phyloP scores from a whole-genome alignment of 768 basidiomycete species.

The Zangia roseola region DNA sequence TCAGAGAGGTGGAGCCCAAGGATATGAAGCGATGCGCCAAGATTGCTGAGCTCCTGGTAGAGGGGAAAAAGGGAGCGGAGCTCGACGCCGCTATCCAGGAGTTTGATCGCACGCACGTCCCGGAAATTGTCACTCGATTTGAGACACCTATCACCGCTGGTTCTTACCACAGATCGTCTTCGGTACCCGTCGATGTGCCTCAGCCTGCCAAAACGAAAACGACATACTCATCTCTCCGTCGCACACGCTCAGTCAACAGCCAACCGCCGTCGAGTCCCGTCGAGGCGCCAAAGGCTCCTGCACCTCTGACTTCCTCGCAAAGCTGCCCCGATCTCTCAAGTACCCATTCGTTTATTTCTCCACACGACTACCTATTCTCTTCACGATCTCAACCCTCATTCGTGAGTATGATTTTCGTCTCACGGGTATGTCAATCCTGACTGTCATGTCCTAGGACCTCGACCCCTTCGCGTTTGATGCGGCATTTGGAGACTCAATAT shows the following conservation, averaged over 20 bases:
- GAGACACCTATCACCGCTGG: slow-evolving; percentile 73
- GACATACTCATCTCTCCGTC: slow-evolving; percentile 16
- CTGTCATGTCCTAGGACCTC: slow-evolving; percentile 20
- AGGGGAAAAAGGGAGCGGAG: slow-evolving; percentile 63
- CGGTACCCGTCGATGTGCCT: slow-evolving; percentile 49
- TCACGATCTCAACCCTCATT: slow-evolving; percentile 46
- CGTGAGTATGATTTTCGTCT: slow-evolving; percentile 37
- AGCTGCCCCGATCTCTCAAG: slow-evolving; percentile 33
- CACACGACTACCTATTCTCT: slow-evolving; percentile 27
- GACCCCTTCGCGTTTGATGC: slow-evolving; percentile 31
- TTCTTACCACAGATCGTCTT: slow-evolving; percentile 66
- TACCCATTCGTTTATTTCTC: slow-evolving; percentile 35
- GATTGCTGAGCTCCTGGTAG: slow-evolving; percentile 64
- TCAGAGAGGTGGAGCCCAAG: slow-evolving; percentile 43
- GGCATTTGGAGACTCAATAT: slow-evolving; percentile 31
- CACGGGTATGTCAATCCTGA: slow-evolving; percentile 4
- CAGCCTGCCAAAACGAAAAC: slow-evolving; percentile 32
- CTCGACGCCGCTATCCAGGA: slow-evolving; percentile 62
- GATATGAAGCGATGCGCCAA: slow-evolving; percentile 62
- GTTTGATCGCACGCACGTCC: slow-evolving; percentile 51
- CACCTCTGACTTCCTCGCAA: slow-evolving; percentile 12
- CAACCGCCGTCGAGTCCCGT: slow-evolving; percentile 16
- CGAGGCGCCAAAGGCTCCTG: slow-evolving; percentile 1
- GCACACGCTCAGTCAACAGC: slow-evolving; percentile 24
- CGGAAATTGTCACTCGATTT: slow-evolving; percentile 68